Base-by-base conservation (phyloP, 108 stramenopile genomes). In the Skeletonema grethae region DNA sequence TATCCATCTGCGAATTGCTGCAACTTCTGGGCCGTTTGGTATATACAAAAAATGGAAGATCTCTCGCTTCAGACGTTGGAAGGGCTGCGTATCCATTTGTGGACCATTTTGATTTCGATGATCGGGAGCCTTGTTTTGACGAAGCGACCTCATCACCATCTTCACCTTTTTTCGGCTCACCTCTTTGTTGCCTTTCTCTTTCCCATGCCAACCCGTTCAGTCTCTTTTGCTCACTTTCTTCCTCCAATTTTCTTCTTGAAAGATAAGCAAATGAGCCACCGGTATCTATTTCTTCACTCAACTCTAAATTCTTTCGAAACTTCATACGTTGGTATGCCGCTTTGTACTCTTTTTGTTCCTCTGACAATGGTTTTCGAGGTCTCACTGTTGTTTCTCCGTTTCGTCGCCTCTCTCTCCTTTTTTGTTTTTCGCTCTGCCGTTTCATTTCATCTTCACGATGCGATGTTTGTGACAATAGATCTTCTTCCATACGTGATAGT, bases 261-360 rank as follows among this genome's bases (percentile, higher is more conserved):
- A 73, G 59, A 65, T 67, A 73, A 45, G 73, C 79, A 62, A 73
- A 53, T n/a, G 72, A 67, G 12, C 72, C 79, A 7, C 79, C 68
- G 18, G 64, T 62, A 61, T 80, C 79, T 32, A 38, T 3, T 39
- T 80, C 79, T 18, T 69, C 56, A 50, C 60, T 63, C 53, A 80
- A 1, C 53, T 80, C 79, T 16, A 69, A 16, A 1, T n/a, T 24
- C 56, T 80, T 80, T 16, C 8, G 2, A 60, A 73, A 65, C 45
- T 65, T 80, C 35, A 80, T 59, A 11, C 68, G 59, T 15, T 28
- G 2, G 38, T 73, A 69, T 8, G 2, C 61, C 38, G 11, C 18
- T 29, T 35, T 12, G 18, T 72, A 60, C 59, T 73, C 15, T 15
- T 59, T 45, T 32, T 73, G 67, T 59, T 53, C 32, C 55, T 69